Conservation (phyloP, 768 basidiomycete species). For the Favolaschia claudopus region DNA sequence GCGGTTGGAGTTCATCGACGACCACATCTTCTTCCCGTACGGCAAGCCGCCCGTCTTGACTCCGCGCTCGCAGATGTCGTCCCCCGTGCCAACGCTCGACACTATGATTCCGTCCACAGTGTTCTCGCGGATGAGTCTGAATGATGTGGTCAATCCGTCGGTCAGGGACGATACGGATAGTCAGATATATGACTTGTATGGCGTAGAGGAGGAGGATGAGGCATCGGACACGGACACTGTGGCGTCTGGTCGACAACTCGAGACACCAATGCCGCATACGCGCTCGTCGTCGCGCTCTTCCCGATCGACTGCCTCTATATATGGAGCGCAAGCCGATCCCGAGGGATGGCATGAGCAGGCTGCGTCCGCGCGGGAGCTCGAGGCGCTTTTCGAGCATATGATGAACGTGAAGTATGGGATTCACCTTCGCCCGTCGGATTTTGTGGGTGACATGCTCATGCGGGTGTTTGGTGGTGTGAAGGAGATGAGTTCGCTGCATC, state of each 20-base stretch:
- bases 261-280: background rate
- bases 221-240: constrained; percentile 20
- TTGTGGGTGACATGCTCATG: constrained; percentile 53
- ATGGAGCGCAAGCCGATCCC: background rate
- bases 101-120: constrained; percentile 12
- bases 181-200: constrained; percentile 23
- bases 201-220: constrained; percentile 22
- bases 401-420: constrained; percentile 58
- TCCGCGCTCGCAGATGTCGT: background rate
- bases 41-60: constrained; percentile 27
- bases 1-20: constrained; percentile 61
- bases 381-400: constrained; percentile 68
- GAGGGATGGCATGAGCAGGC: constrained; percentile 51
- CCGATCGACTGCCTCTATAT: background rate
- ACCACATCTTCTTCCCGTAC: constrained; percentile 55
- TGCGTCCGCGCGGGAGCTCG: constrained; percentile 53
- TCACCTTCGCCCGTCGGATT: constrained; percentile 58
- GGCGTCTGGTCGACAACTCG: constrained; percentile 8
- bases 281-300: constrained; percentile 11
- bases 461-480: constrained; percentile 55
- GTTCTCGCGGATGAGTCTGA: constrained; percentile 23
- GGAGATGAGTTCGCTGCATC: constrained; percentile 56
- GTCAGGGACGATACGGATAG: constrained; percentile 19
- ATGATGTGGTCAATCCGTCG: constrained; percentile 15
- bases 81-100: constrained; percentile 8